A percentile compares a stretch with the other conserved stretches of the same genome.
phyloP scores from a whole-genome alignment of 2,329 filamentous ascomycete species.

The Aspergillus sp. region DNA sequence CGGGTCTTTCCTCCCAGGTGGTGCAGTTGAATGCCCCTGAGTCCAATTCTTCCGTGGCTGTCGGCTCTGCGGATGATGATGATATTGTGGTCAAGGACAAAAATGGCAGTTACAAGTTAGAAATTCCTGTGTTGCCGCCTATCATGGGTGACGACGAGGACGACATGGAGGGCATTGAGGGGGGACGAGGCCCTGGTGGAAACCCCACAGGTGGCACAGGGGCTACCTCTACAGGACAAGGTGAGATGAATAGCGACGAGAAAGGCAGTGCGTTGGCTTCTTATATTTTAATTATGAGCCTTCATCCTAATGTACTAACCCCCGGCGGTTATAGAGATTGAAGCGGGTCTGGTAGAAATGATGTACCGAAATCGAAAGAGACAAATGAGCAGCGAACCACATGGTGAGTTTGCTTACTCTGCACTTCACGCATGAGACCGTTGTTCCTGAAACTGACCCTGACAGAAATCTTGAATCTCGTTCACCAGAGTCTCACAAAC shows the following conservation, averaged over 20 bases:
- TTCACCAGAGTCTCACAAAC: slow-evolving; percentile 67
- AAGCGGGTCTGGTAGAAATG: slow-evolving; percentile 46
- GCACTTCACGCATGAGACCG: not conserved
- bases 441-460: slow-evolving; percentile 9
- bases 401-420: slow-evolving; percentile 53
- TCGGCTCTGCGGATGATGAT: slow-evolving; percentile 32
- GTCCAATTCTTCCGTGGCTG: slow-evolving; percentile 18
- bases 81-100: slow-evolving; percentile 53
- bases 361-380: slow-evolving; percentile 40
- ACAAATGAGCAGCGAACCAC: slow-evolving; percentile 62
- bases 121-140: slow-evolving; percentile 44
- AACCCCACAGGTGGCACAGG: slow-evolving; percentile 54
- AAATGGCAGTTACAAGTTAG: slow-evolving; percentile 49
- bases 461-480: slow-evolving; percentile 66
- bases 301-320: not conserved
- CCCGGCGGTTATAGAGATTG: slow-evolving; percentile 40
- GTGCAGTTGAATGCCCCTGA: slow-evolving; percentile 24
- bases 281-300: not conserved
- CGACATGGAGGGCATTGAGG: slow-evolving; percentile 46
- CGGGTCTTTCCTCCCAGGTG: slow-evolving; percentile 25
- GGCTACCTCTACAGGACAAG: slow-evolving; percentile 52
- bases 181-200: slow-evolving; percentile 51
- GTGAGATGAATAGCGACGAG: slow-evolving; percentile 31
- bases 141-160: slow-evolving; percentile 39
- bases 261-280: slow-evolving; percentile 39